Evolutionary conservation across 768 basidiomycete genomes (phyloP).

Genomic region (Trametes elegans): DNA sequence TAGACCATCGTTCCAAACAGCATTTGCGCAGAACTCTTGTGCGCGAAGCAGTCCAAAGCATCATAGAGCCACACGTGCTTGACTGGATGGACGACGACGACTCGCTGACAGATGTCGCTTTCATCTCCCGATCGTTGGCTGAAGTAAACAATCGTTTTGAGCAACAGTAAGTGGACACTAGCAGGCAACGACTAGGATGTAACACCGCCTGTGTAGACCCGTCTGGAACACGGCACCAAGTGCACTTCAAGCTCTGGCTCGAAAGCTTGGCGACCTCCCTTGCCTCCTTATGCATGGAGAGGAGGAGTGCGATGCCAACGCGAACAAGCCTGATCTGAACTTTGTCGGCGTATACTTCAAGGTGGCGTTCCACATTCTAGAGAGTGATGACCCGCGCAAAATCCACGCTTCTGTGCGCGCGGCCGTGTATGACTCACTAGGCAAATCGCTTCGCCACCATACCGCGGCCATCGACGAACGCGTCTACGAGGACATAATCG

Average conservation of each 20-base stretch:
- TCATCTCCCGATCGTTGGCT: slow-evolving; percentile 43
- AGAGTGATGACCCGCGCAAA: slow-evolving; percentile 43
- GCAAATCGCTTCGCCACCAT: slow-evolving; percentile 22
- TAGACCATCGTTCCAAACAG: neutral
- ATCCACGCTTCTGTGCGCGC: slow-evolving; percentile 45
- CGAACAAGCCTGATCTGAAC: slow-evolving; percentile 7
- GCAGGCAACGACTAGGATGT: too few relatives aligned
- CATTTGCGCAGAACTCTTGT: neutral
- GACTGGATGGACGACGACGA: slow-evolving; percentile 59
- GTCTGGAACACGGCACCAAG: slow-evolving; percentile 32
- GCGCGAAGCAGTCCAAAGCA: slow-evolving; percentile 26
- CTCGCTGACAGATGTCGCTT: slow-evolving; percentile 38
- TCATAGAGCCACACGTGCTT: slow-evolving; percentile 45
- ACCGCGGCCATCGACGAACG: slow-evolving; percentile 15
- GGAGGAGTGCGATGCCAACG: slow-evolving; percentile 9
- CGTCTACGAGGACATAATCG: slow-evolving; percentile 30
- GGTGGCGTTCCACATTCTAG: slow-evolving; percentile 41
- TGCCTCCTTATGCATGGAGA: slow-evolving; percentile 23
- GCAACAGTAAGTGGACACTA: slow-evolving; percentile 13
- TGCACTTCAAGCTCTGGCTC: slow-evolving; percentile 35
- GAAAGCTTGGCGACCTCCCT: slow-evolving; percentile 17
- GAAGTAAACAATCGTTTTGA: slow-evolving; percentile 43
- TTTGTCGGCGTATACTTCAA: slow-evolving; percentile 35
- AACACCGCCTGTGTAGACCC: slow-evolving; percentile 31
- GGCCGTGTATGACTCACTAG: slow-evolving; percentile 21